Base-by-base conservation (phyloP, 768 basidiomycete species). In the Trametes cinnabarina region DNA sequence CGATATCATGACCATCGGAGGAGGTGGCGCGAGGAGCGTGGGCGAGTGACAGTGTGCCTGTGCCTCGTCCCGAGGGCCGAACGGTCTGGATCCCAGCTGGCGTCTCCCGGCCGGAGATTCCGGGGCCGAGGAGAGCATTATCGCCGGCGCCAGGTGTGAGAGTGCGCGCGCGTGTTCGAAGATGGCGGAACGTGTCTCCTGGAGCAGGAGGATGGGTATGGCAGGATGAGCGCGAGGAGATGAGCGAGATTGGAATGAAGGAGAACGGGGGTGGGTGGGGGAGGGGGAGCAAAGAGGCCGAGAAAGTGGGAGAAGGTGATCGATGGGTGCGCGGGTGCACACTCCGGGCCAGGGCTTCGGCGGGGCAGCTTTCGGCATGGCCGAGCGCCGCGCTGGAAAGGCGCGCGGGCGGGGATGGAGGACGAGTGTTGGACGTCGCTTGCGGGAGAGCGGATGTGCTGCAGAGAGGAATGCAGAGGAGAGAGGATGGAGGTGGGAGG, bases 41-140 rank as follows among this genome's bases (percentile, higher is more conserved):
- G 25, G 51, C n/a, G 37, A n/a, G n/a, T n/a, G n/a, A n/a, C n/a
- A n/a, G n/a, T 20, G 51, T 52, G 51, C 51, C 51, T 52, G 51
- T 52, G 51, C 51, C 51, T 52, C 51, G 41, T 34, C 41, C 51
- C 51, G 51, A 52, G 41, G 22, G 41, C 51, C 41, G 51, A n/a
- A 14, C 40, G 40, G 51, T 15, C 37, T 39, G 37, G 11, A 39
- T 39, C 37, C 11, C 30, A 39, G n/a, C 37, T 39, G 37, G 37
- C n/a, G 11, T 15, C 37, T 39, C 10, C 11, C 23, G 43, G 43
- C 23, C 43, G 17, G 40, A 25, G 12, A 11, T 25, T 14, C 22
- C 10, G 9, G 22, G 17, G 37, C 3, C n/a, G 10, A 15, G 37
- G 17, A 32, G 30, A 12, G 6, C 30, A 2, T 32, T 12, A 32